Evolutionary conservation across 345 rosid species (phyloP).

Genomic region (Fremontodendron californicum): DNA sequence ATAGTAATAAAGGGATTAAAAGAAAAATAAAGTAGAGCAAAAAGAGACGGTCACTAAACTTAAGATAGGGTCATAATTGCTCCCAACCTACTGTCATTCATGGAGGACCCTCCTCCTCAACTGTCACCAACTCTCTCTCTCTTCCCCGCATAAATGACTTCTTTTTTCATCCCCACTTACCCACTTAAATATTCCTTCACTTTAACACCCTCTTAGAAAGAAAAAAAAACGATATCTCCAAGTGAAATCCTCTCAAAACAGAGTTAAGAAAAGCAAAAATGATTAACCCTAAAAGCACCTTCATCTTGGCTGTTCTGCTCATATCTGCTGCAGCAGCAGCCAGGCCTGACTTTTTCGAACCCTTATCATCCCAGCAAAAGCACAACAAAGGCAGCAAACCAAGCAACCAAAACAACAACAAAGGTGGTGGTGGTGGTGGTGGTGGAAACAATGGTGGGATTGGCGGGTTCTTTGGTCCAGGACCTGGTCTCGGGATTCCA

Average conservation of each 20-base stretch:
- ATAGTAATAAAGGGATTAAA: neutral
- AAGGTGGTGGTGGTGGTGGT: constrained; percentile 17
- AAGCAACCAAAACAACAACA: constrained; percentile 15
- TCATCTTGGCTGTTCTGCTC: constrained; percentile 34
- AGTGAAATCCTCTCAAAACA: neutral
- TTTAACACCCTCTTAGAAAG: neutral
- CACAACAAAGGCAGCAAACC: constrained; percentile 18
- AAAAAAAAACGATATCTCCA: neutral
- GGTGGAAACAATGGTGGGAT: constrained; percentile 30
- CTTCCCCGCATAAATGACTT: constrained; percentile 3
- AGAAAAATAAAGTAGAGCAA: neutral
- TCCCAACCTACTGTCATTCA: constrained; percentile 26
- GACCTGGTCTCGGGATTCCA: constrained; percentile 47
- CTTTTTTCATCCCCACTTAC: neutral
- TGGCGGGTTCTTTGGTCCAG: constrained; percentile 52
- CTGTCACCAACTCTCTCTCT: constrained; percentile 32
- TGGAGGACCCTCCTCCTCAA: constrained; percentile 25
- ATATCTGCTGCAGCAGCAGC: constrained; percentile 31
- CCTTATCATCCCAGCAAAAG: constrained; percentile 25
- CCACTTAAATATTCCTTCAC: neutral
- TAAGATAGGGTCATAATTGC: constrained; percentile 29
- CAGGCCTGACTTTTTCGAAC: constrained; percentile 37
- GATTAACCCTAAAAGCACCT: constrained; percentile 23
- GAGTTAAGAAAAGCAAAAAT: constrained; percentile 14
- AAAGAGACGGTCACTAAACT: neutral